Evolutionary conservation across 2,329 filamentous ascomycete genomes (phyloP).

Genomic region (Arthrobotrys musiformis): DNA sequence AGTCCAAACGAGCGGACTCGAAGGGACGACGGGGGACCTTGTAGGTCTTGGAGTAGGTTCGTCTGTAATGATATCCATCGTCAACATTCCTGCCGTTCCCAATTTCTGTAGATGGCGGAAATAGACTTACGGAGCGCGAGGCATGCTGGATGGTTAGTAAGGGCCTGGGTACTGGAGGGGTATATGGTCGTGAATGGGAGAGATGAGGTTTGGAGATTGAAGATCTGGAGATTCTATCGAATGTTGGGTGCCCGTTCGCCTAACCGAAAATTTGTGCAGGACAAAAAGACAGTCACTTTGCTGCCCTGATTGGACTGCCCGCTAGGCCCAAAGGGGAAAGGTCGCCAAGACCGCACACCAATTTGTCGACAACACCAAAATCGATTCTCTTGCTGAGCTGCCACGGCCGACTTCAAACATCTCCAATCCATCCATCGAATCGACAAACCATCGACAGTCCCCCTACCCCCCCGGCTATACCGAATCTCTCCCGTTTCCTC

Average conservation of each 20-base stretch:
- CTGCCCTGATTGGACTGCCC: conserved; percentile 28
- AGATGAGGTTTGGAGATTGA: conserved; percentile 10
- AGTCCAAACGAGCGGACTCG: conserved; percentile 99
- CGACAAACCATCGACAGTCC: conserved; percentile 63
- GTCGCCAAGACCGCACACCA: conserved; percentile 43
- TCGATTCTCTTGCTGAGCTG: conserved; percentile 15
- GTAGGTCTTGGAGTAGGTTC: conserved; percentile 93
- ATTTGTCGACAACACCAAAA: conserved; percentile 39
- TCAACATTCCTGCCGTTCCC: conserved; percentile 15
- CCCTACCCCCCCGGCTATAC: conserved; percentile 28
- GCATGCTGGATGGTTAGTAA: conserved; percentile 50
- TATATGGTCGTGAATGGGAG: conserved; percentile 9
- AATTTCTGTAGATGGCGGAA: conserved; percentile 1
- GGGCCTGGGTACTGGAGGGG: neutral
- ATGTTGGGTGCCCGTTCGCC: too few relatives aligned
- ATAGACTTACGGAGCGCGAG: conserved; percentile 54
- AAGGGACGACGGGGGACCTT: conserved; percentile 74
- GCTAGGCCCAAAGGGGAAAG: conserved; percentile 29
- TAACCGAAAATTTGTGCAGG: conserved; percentile 18
- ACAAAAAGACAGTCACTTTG: conserved; percentile 53
- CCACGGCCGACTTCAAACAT: conserved; percentile 62
- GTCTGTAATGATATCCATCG: conserved; percentile 23
- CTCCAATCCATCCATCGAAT: conserved; percentile 64
- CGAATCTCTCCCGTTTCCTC: conserved; percentile 34
- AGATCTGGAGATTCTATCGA: too few relatives aligned